Evolutionary conservation across 2,329 filamentous ascomycete species (phyloP).

Genomic region (Xylariaceae sp.): DNA sequence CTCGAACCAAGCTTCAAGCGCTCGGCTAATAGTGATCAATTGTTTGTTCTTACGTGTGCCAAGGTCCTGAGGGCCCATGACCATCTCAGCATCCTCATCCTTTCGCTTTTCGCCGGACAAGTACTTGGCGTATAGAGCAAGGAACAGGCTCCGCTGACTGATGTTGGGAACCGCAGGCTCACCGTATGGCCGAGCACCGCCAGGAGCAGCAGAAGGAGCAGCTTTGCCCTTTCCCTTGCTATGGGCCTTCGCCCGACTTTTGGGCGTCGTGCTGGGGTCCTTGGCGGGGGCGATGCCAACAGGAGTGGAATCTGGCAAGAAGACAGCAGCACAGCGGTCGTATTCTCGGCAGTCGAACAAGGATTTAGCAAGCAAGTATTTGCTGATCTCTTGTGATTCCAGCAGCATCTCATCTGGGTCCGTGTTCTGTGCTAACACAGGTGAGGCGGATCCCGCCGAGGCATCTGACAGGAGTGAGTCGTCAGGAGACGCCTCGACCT

Average conservation of each 20-base stretch:
- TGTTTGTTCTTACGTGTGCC: constrained; percentile 83
- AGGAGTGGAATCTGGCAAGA: constrained; percentile 75
- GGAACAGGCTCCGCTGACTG: constrained; percentile 88
- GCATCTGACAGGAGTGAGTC: constrained; percentile 28
- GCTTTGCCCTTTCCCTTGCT: constrained; percentile 54
- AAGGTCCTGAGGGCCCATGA: constrained; percentile 86
- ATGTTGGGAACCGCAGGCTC: constrained; percentile 46
- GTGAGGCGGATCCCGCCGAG: constrained; percentile 41
- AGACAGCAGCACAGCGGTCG: constrained; percentile 86
- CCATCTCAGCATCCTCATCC: constrained; percentile 95
- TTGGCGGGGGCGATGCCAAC: constrained; percentile 56
- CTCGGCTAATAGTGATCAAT: constrained; percentile 66
- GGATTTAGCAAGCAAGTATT: constrained; percentile 85
- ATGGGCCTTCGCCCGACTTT: constrained; percentile 58
- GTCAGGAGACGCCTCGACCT: constrained; percentile 35
- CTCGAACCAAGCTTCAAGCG: constrained; percentile 75
- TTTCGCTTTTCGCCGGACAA: constrained; percentile 93
- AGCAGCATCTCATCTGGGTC: constrained; percentile 69
- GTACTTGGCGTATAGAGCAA: constrained; percentile 88
- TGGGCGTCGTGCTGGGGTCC: constrained; percentile 35
- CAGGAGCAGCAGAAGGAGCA: constrained; percentile 34
- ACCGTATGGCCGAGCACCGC: constrained; percentile 16
- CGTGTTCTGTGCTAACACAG: constrained; percentile 50
- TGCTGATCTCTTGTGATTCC: constrained; percentile 73
- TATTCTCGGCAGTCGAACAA: constrained; percentile 95